Base-by-base conservation (phyloP, 2,329 filamentous ascomycete species). In the Pezicula neosporulosa region DNA sequence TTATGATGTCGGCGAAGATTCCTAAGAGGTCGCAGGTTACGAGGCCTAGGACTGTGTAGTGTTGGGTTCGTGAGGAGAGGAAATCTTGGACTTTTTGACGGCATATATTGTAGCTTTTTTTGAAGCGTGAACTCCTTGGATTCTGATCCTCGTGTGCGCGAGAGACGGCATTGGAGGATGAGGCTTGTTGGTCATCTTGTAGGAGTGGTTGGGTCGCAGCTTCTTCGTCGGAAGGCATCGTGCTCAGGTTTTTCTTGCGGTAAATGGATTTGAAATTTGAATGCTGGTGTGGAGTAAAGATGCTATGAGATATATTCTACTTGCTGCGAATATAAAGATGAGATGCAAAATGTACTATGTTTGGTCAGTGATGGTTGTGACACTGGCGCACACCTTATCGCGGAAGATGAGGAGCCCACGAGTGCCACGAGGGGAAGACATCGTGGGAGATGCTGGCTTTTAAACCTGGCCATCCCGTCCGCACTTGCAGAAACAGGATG, bases 1-100 rank as follows among this genome's bases (percentile, higher is more conserved):
- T 72, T 37, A 80, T 64, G 48, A 81, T 76, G 50, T 78, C 75
- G 21, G 74, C 72, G 59, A 81, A 77, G 55, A 80, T 77, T 59
- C 71, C 72, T n/a, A 70, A 64, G 4, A 80, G 72, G 58, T 80
- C 77, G 16, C 77, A 66, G 4, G 71, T 62, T 5, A 80, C 77
- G 13, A 81, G 69, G 3, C 67, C 49, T 13, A 81, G 67, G 15
- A 80, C 70, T 4, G 67, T 63, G 59, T 77, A 78, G 61, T 81
- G 77, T 12, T 76, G 75, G 44, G 66, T 66, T 59, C 70, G 73
- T 9, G 74, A 76, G 33, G 68, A 68, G 27, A 80, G 50, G 12
- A 46, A 51, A 36, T 36, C 42, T 24, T 63, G 55, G 12, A 60
- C 33, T 3, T 48, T 35, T 38, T 52, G 56, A 27, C 59, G 52